Evolutionary conservation across 2,329 filamentous ascomycete genomes (phyloP).

Genomic region (Aspergillus fructus): DNA sequence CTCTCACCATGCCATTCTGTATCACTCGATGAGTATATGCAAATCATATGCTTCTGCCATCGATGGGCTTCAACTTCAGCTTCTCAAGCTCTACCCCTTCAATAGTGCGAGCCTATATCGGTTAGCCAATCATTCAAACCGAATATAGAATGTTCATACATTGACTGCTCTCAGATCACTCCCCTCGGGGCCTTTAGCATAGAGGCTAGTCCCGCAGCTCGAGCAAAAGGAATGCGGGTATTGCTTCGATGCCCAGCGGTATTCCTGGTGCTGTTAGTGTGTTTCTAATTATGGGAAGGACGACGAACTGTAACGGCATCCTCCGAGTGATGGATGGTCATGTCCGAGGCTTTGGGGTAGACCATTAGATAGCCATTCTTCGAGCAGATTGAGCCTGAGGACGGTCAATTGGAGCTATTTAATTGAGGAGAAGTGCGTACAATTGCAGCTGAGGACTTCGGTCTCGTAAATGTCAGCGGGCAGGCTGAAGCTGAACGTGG

Average conservation of each 20-base stretch:
- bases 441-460: conserved; percentile 20
- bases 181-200: conserved; percentile 22
- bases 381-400: conserved; percentile 29
- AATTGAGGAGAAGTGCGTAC: conserved; percentile 7
- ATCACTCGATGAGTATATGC: not conserved
- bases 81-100: not conserved
- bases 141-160: conserved; percentile 16
- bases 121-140: not conserved
- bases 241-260: conserved; percentile 26
- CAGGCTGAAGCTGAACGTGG: conserved; percentile 20
- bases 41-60: not conserved
- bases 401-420: not conserved
- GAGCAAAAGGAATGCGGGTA: conserved; percentile 32
- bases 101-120: not conserved
- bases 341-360: conserved; percentile 23
- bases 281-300: not conserved
- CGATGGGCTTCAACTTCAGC: not conserved
- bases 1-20: not conserved
- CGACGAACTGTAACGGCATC: conserved; percentile 23
- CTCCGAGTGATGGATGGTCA: conserved; percentile 21
- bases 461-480: conserved; percentile 17
- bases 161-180: conserved; percentile 28
- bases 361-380: conserved; percentile 32
- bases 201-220: conserved; percentile 31
- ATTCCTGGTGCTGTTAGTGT: conserved; percentile 16